A percentile compares a stretch with the other conserved stretches of the same genome.
These are phyloP conservation scores for Saksenaea vasiformis DNA, from an alignment of 371 early-diverging fungal genomes.

Conservation along the genomic window DNA sequence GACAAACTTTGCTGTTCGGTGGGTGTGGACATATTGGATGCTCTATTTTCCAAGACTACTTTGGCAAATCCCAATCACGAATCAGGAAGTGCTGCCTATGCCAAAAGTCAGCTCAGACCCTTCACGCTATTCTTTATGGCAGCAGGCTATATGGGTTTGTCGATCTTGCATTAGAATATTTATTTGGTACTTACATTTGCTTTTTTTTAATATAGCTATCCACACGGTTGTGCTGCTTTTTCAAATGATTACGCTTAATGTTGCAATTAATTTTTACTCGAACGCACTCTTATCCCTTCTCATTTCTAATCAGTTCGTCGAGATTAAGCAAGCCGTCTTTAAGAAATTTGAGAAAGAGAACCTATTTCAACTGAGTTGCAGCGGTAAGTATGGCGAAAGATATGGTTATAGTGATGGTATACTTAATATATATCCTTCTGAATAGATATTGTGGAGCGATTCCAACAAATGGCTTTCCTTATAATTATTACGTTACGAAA, in stretches of 20 bases:
- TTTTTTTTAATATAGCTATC: slow-evolving; percentile 47
- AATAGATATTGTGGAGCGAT: slow-evolving; percentile 94
- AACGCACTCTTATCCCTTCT: slow-evolving; percentile 91
- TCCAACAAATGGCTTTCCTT: slow-evolving; percentile 87
- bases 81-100: slow-evolving; percentile 31
- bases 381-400: slow-evolving; percentile 55
- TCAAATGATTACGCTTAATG: slow-evolving; percentile 94
- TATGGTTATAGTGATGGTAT: neutral
- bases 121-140: slow-evolving; percentile 73
- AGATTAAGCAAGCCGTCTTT: slow-evolving; percentile 96
- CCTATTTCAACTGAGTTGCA: slow-evolving; percentile 91
- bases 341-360: slow-evolving; percentile 96
- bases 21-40: slow-evolving; percentile 93
- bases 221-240: slow-evolving; percentile 93
- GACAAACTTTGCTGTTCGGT: slow-evolving; percentile 93
- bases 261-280: slow-evolving; percentile 93
- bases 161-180: neutral
- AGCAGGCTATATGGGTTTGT: slow-evolving; percentile 75
- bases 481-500: slow-evolving; percentile 88
- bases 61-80: slow-evolving; percentile 40
- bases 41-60: slow-evolving; percentile 77
- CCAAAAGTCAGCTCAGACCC: slow-evolving; percentile 54
- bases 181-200: neutral
- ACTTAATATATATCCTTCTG: neutral
- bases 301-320: slow-evolving; percentile 97